Evolutionary conservation across 192 early-diverging fungal genomes (phyloP).

Genomic region (Dimargaris cristalligena): DNA sequence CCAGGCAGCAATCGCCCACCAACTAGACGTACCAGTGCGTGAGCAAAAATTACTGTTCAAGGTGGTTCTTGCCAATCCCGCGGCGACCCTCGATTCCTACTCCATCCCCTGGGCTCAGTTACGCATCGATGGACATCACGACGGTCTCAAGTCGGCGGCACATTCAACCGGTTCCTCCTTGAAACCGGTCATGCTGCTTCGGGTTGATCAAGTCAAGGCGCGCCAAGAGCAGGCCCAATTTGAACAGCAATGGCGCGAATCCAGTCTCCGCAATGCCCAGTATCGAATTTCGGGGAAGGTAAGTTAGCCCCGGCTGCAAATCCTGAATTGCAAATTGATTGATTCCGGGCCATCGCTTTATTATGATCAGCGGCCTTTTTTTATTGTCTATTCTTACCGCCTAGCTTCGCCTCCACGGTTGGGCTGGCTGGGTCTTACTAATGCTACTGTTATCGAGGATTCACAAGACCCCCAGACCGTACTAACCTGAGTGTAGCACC

Average conservation of each 20-base stretch:
- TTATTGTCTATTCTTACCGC: too few relatives aligned
- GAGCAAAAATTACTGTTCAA: constrained; percentile 1
- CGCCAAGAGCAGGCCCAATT: background rate
- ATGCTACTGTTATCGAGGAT: too few relatives aligned
- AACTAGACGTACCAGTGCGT: background rate
- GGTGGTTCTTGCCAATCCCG: background rate
- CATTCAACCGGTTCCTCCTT: background rate
- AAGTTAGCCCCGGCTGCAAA: too few relatives aligned
- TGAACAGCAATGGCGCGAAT: background rate
- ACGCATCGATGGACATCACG: background rate
- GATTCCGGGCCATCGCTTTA: too few relatives aligned
- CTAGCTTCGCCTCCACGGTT: too few relatives aligned
- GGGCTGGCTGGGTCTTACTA: too few relatives aligned
- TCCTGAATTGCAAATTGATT: too few relatives aligned
- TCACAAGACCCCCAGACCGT: too few relatives aligned
- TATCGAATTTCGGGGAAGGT: too few relatives aligned
- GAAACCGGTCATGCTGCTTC: background rate
- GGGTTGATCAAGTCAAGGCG: background rate
- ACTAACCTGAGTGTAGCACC: too few relatives aligned
- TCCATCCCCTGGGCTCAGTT: background rate
- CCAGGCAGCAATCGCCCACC: background rate
- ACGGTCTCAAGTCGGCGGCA: background rate
- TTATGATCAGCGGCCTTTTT: too few relatives aligned
- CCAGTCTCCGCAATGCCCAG: background rate
- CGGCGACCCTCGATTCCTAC: background rate